Evolutionary conservation across 1,139 yeast genomes (phyloP), one percentile per base, ranked within the genome.

Genomic region (Geotrichum histeridarum): DNA sequence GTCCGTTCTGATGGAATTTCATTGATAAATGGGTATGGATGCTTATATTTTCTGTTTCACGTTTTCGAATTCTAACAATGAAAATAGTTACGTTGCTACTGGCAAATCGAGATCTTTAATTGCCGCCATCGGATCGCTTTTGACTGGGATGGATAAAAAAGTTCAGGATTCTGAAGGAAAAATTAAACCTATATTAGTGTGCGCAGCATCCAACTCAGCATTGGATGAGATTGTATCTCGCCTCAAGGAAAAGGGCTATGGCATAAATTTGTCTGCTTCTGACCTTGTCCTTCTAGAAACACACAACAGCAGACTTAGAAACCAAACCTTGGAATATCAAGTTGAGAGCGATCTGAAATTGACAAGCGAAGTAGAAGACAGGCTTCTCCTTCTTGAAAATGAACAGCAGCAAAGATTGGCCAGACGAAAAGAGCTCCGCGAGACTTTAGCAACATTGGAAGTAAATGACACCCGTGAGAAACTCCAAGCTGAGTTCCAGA

Each of bases 11-110:
- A 36, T 32, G 53, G 53, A 7, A 11, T 50, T n/a, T 42, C 43
- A n/a, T 38, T 50, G 11, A 27, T 50, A 9, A 33, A 50, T 33
- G 53, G 53, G 51, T 48, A 42, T 8, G 43, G 35, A 9, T 46
- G 4, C 11, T 12, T 35, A 33, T 35, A 9, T 33, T 35, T 35
- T 12, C 22, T 33, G 15, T 33, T 45, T n/a, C 14, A 27, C 30
- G 8, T 43, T 43, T 44, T 32, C 22, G 3, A 8, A 35, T 2
- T 15, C 39, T 46, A 17, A 22, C 15, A 15, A 27, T 38, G 3
- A 3, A 22, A 22, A 27, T 30, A 39, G 44, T 27, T 15, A 22
- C 38, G 22, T 42, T 18, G 53, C 48, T 15, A 22, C 53, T 9
- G 53, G 53, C 14, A 50, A 50, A 31, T 42, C 47, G 18, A 5